Conservation (phyloP, 768 basidiomycete genomes). For the Tephrocybe sp. region DNA sequence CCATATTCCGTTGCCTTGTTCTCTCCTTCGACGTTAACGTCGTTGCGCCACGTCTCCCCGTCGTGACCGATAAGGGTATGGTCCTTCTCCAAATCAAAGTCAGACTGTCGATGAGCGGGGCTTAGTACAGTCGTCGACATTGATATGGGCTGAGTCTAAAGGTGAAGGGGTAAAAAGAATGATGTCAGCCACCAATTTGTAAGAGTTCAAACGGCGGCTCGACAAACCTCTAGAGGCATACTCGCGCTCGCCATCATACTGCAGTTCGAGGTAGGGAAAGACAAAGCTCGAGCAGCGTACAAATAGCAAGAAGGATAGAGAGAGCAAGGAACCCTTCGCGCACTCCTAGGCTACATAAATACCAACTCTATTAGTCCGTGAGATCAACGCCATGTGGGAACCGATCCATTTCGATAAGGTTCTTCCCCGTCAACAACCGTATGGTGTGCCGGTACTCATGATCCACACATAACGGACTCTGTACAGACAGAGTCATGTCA, state of each 20-base stretch:
- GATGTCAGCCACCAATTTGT: background rate
- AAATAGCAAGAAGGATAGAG: too few relatives aligned
- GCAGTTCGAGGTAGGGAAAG: too few relatives aligned
- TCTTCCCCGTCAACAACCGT: background rate
- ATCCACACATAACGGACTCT: too few relatives aligned
- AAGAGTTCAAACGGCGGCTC: background rate
- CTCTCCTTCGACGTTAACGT: background rate
- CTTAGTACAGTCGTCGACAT: background rate
- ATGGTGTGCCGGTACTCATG: too few relatives aligned
- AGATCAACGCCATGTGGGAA: background rate
- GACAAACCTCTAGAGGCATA: too few relatives aligned
- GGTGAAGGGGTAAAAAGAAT: background rate
- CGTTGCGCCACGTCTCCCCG: background rate
- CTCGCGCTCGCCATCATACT: too few relatives aligned
- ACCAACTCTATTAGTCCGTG: background rate
- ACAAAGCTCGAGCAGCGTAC: too few relatives aligned
- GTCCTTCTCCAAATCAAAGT: background rate
- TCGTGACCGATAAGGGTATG: background rate
- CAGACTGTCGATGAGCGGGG: background rate
- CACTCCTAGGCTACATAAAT: background rate
- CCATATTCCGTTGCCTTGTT: background rate
- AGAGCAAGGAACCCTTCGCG: background rate
- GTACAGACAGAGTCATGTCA: too few relatives aligned
- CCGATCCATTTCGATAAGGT: constrained; percentile 1
- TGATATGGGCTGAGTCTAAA: background rate